Percentiles rank a stretch among this genome's conserved stretches.
Conservation (phyloP, 805 yeast genomes). For the Yarrowia sp. region DNA sequence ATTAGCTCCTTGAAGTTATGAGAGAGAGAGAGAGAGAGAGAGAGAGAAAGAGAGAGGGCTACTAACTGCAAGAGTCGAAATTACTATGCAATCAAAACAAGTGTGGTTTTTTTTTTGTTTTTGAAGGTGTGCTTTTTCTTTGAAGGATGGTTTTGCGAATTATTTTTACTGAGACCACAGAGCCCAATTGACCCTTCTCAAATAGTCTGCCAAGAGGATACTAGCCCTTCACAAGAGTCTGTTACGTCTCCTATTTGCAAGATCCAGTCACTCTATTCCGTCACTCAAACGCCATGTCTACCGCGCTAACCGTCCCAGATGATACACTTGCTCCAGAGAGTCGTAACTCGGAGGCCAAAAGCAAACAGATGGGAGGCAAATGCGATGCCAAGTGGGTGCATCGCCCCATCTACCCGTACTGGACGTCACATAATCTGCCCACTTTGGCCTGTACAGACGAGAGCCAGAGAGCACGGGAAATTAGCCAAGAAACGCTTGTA, state of each 20-base stretch:
- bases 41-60: neutral
- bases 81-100: slow-evolving; percentile 21
- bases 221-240: too few species aligned
- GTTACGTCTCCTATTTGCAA: too few species aligned
- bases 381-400: slow-evolving; percentile 29
- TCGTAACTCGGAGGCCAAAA: neutral
- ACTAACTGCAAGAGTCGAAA: slow-evolving; percentile 6
- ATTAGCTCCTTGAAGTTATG: slow-evolving; percentile 20
- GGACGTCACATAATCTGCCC: slow-evolving; percentile 35
- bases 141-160: neutral
- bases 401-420: slow-evolving; percentile 33
- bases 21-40: slow-evolving; percentile 4
- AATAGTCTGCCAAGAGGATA: neutral
- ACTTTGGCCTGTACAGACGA: slow-evolving; percentile 17
- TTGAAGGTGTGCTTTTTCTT: neutral
- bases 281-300: too few species aligned
- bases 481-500: slow-evolving; percentile 35
- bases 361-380: slow-evolving; percentile 15
- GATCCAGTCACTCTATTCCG: too few species aligned
- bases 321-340: neutral
- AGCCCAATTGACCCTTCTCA: slow-evolving; percentile 2
- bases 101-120: neutral
- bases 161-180: neutral
- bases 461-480: slow-evolving; percentile 6
- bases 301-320: neutral